Conservation (phyloP, 2,329 filamentous ascomycete genomes). For the Aureobasidium musti region DNA sequence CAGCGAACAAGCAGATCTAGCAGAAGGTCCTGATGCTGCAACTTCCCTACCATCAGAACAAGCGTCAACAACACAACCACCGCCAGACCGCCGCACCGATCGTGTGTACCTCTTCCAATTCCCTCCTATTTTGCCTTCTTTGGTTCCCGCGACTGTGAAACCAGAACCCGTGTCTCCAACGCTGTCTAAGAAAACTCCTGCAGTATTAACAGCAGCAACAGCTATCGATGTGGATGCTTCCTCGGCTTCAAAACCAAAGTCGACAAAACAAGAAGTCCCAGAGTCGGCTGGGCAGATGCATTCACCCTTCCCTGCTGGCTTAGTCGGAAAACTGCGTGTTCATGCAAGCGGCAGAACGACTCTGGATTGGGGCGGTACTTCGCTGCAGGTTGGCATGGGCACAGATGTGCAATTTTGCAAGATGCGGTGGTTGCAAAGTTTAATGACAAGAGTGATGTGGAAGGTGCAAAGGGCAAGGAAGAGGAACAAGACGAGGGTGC, state of each 20-base stretch:
- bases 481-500: conserved; percentile 37
- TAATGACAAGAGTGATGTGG: conserved; percentile 34
- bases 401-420: conserved; percentile 61
- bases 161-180: conserved; percentile 31
- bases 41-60: neutral
- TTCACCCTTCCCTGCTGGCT: conserved; percentile 43
- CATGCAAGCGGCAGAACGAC: conserved; percentile 63
- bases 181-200: conserved; percentile 16
- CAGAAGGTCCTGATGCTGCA: conserved; percentile 24
- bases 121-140: conserved; percentile 62
- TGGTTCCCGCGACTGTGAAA: conserved; percentile 43
- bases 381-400: conserved; percentile 59
- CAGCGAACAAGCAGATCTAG: conserved; percentile 29
- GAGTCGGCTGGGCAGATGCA: conserved; percentile 34
- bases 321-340: conserved; percentile 62
- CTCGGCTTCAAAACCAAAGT: neutral
- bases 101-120: conserved; percentile 66
- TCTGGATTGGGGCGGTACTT: conserved; percentile 64
- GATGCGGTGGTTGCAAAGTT: conserved; percentile 55
- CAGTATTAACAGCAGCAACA: neutral
- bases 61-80: neutral
- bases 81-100: conserved; percentile 50
- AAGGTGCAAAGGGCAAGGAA: conserved; percentile 35
- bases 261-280: conserved; percentile 37
- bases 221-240: conserved; percentile 21